These are phyloP conservation scores for Boechera divaricarpa DNA, from an alignment of 345 rosid species.

Conservation along the genomic window DNA sequence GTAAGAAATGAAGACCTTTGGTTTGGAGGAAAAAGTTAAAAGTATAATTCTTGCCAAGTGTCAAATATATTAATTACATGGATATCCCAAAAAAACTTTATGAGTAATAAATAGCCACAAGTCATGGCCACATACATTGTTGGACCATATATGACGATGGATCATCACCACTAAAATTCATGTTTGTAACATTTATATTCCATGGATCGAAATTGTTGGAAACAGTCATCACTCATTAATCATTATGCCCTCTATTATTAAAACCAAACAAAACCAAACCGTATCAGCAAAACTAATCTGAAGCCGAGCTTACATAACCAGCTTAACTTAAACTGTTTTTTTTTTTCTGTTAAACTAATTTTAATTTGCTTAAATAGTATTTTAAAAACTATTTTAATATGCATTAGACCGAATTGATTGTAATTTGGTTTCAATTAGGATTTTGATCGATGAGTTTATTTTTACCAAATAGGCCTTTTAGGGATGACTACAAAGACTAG, in stretches of 20 bases:
- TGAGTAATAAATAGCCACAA: conserved; percentile 15
- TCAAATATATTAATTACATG: background rate
- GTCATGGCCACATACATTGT: conserved; percentile 24
- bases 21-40: background rate
- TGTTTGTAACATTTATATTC: background rate
- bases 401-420: background rate
- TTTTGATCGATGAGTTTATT: background rate
- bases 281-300: background rate
- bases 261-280: background rate
- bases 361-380: too few species aligned
- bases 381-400: too few species aligned
- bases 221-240: background rate
- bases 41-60: conserved; percentile 6
- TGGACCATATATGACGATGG: conserved; percentile 28
- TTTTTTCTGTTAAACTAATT: too few species aligned
- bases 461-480: background rate
- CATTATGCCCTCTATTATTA: background rate
- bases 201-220: conserved; percentile 4
- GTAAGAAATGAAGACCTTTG: conserved; percentile 26
- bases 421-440: background rate
- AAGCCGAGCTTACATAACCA: background rate
- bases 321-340: too few species aligned
- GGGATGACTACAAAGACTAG: background rate
- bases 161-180: conserved; percentile 20
- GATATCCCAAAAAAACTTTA: conserved; percentile 15